Base-by-base conservation (phyloP, 1,284 basidiomycete genomes). In the Cutaneotrichosporon curvatum region DNA sequence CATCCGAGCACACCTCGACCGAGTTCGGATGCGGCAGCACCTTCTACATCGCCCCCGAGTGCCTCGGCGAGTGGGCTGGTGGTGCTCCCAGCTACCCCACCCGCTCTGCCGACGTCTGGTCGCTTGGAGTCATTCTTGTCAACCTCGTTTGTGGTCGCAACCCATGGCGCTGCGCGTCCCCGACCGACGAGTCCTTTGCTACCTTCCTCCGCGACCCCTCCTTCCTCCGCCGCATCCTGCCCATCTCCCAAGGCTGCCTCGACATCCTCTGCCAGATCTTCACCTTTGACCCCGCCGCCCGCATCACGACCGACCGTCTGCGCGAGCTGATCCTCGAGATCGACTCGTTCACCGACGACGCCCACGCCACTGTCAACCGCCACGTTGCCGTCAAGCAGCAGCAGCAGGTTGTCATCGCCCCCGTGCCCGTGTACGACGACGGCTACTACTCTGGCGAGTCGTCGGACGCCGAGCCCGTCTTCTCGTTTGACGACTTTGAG, bases 111-210 rank as follows among this genome's bases (percentile, higher is more conserved):
- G 92, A 97, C 63, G 79, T 95, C 50, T 97, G 92, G 92, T 84
- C 90, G 6, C 76, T 96, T 45, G 94, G 92, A 38, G 89, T 98
- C 62, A 78, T 79, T 59, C 83, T 98, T 39, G 83, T 97, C 68
- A 94, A 92, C 72, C 79, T 96, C 73, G 81, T 89, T 48, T 84
- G 84, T 50, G 85, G 86, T 22, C 81, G 85, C 34, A 87, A 85
- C 68, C 91, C 88, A 5, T 96, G 92, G 92, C 79, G 80, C 54
- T 77, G 78, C 56, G 89, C 91, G 7, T 79, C 77, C 25, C 71
- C 76, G 6, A 73, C 75, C 35, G 88, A 95, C 70, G 78, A 81
- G 47, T 81, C 81, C 40, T 94, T 86, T 73, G 67, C 73, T 25
- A 78, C 80, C 1, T 90, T 78, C 72, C 67, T 85, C 42, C 68